Evolutionary conservation across 2,329 filamentous ascomycete genomes (phyloP), one percentile per base, ranked within the genome.

Genomic region (Dichotomopilus funicola): DNA sequence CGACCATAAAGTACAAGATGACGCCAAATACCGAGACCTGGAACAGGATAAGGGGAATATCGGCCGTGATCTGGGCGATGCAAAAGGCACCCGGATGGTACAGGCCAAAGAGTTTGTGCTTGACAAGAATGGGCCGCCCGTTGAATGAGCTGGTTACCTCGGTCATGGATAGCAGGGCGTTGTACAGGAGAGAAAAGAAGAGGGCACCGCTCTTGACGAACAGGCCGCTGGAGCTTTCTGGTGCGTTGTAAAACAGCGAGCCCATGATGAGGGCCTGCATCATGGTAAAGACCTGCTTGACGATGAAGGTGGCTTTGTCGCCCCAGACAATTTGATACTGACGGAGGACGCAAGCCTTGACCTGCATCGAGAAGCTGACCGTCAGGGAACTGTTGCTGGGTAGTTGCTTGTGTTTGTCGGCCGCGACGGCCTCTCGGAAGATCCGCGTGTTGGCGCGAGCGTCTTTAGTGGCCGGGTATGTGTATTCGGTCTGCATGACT

Each of bases 311-410:
- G 0, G 82, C 83, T 56, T 79, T 85, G 69, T 95, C 88, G 40
- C 88, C 88, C 66, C 82, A 80, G 33, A 91, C 80, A 40, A 95
- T 79, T 86, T 88, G 91, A 57, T 89, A 86, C 69, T 94, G 88
- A 43, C 89, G 80, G 61, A 82, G 76, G 1, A 86, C 87, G 72
- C 85, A 75, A 11, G 83, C 81, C 42, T 80, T 67, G 2, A 92
- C 85, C 69, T 94, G 89, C 2, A 81, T 77, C 33, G 77, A 70
- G 65, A 91, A 87, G 11, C 85, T 88, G 54, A 44, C 72, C 71
- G 57, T 81, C 66, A 83, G 68, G 0, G 82, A 76, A 5, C 81
- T 86, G 37, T 68, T 72, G 36, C 77, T 75, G 0, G 77, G 71
- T 0, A 87, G 70, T 3, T 71, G 72, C 49, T 77, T 78, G 53